A percentile compares a stretch with the other conserved stretches of the same genome.
These are phyloP conservation scores for Solanum piurae DNA, from an alignment of 257 asterid species.

Conservation along the genomic window DNA sequence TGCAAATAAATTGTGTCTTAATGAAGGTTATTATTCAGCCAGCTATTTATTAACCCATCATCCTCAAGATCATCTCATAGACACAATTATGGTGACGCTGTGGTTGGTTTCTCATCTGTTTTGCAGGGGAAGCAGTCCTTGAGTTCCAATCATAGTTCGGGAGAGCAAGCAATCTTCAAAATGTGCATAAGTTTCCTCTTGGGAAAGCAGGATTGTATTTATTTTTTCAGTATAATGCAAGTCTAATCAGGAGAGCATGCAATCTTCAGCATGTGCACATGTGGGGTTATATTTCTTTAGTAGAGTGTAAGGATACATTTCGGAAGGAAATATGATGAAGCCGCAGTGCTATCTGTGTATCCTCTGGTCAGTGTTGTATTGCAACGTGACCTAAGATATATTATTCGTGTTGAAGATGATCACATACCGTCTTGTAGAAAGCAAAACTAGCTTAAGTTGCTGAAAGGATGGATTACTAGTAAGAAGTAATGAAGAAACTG, in stretches of 20 bases:
- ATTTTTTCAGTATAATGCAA: not conserved
- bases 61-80: not conserved
- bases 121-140: slow-evolving; percentile 77
- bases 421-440: not conserved
- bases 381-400: not conserved
- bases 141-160: slow-evolving; percentile 39
- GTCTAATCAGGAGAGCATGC: not conserved
- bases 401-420: not conserved
- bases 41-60: not conserved
- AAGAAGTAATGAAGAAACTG: not conserved
- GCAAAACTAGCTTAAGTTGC: not conserved
- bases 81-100: not conserved
- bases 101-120: slow-evolving; percentile 3
- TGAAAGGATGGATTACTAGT: not conserved
- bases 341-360: not conserved
- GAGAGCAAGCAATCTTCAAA: not conserved
- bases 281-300: not conserved
- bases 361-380: not conserved
- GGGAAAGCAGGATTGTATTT: not conserved
- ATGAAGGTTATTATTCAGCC: not conserved
- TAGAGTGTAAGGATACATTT: not conserved
- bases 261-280: not conserved
- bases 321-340: not conserved
- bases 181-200: not conserved
- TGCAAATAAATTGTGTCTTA: not conserved